These are phyloP conservation scores for Fusarium sp. DNA, from an alignment of 2,329 filamentous ascomycete species.

Conservation along the genomic window DNA sequence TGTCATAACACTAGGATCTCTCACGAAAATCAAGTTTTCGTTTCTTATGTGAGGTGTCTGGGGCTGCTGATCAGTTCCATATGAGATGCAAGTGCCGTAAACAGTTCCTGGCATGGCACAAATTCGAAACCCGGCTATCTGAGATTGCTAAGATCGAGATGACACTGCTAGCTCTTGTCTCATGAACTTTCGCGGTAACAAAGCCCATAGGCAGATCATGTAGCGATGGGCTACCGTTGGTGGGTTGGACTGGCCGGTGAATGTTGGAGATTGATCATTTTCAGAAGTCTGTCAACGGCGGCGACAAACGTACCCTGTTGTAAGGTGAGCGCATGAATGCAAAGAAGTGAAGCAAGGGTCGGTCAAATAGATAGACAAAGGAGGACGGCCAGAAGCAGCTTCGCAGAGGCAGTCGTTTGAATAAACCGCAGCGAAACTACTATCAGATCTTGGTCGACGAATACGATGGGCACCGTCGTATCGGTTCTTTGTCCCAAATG, in stretches of 20 bases:
- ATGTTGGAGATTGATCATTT: neutral
- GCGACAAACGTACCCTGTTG: neutral
- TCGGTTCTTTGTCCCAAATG: neutral
- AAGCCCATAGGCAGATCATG: neutral
- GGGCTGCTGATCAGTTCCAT: neutral
- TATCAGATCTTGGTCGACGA: too few relatives aligned
- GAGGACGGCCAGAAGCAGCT: neutral
- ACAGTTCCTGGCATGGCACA: neutral
- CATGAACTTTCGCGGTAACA: neutral
- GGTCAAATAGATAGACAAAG: neutral
- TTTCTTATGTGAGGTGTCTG: neutral
- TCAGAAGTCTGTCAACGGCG: neutral
- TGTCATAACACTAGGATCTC: neutral
- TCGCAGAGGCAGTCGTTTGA: neutral
- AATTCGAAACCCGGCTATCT: neutral
- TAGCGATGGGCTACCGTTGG: neutral
- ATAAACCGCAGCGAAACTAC: neutral
- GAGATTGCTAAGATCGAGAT: neutral
- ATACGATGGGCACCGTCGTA: neutral
- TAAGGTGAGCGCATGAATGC: neutral
- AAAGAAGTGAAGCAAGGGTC: neutral
- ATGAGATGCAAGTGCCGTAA: neutral
- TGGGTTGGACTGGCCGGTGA: neutral
- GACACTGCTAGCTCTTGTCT: neutral
- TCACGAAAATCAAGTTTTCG: conserved; percentile 19